These are phyloP conservation scores for Mikania micrantha DNA, from an alignment of 129 eudicot genomes.

Conservation along the genomic window DNA sequence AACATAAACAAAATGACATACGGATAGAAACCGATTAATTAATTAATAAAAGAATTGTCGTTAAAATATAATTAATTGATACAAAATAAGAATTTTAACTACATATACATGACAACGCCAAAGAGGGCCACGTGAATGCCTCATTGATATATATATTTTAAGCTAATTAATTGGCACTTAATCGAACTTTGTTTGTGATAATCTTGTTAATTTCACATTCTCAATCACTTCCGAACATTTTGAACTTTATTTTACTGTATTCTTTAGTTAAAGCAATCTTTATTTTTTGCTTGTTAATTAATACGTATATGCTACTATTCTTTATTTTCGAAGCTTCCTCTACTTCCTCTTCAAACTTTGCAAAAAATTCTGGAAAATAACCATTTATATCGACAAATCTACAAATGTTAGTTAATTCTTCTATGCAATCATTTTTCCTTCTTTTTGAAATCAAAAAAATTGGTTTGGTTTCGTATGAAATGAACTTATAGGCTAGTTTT, in stretches of 20 bases:
- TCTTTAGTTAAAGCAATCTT: constrained; percentile 7
- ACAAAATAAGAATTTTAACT: constrained; percentile 3
- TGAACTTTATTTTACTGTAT: constrained; percentile 18
- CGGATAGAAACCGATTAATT: constrained; percentile 7
- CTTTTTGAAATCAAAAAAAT: no score
- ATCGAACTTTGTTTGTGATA: constrained; percentile 29
- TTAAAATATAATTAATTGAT: neutral
- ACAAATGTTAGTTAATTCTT: no score
- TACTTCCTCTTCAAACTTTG: no score
- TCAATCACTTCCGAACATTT: constrained; percentile 29
- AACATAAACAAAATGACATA: constrained; percentile 17
- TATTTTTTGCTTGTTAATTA: neutral
- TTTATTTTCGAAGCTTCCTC: no score
- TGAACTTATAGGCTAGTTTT: no score
- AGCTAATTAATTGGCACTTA: constrained; percentile 18
- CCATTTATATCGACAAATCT: no score
- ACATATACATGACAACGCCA: constrained; percentile 29
- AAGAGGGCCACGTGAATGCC: constrained; percentile 31
- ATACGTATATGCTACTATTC: no score
- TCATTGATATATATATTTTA: constrained; percentile 9
- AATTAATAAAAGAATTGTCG: constrained; percentile 2
- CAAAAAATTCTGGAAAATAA: no score
- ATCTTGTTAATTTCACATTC: constrained; percentile 26
- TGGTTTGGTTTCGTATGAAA: no score
- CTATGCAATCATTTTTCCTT: no score